Percentiles rank a stretch among this genome's conserved stretches.
Conservation (phyloP, 352 stramenopile species). For the Elongisporangium prolatum region DNA sequence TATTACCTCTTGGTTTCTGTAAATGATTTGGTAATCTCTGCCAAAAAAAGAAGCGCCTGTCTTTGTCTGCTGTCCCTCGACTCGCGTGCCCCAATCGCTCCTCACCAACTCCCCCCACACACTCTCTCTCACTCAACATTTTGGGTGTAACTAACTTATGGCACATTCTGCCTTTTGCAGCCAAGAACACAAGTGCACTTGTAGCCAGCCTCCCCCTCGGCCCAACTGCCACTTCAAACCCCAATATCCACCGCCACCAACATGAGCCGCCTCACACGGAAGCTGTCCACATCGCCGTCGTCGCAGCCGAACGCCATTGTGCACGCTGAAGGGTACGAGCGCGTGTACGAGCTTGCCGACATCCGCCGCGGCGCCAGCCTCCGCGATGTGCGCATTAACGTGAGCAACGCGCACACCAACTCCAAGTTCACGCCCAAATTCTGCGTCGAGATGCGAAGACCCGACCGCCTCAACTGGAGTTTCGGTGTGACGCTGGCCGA, state of each 20-base stretch:
- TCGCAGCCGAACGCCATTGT: not conserved
- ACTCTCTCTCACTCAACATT: not conserved
- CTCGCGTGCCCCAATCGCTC: not conserved
- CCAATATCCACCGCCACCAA: not conserved
- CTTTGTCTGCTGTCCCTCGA: not conserved
- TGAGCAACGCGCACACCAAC: conserved; percentile 42
- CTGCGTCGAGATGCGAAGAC: conserved; percentile 45
- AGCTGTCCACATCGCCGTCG: not conserved
- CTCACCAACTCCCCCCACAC: not conserved
- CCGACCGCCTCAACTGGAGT: conserved; percentile 21
- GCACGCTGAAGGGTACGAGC: conserved; percentile 7
- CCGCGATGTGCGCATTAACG: conserved; percentile 38
- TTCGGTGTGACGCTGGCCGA: conserved; percentile 36
- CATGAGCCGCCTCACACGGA: not conserved
- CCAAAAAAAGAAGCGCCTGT: not conserved
- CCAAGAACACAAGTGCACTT: not conserved
- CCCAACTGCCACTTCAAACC: not conserved
- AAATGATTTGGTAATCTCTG: not conserved
- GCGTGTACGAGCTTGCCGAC: conserved; percentile 38
- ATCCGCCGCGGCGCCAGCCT: conserved; percentile 54
- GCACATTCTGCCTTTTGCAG: not conserved
- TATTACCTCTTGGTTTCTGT: not conserved
- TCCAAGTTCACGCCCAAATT: conserved; percentile 39
- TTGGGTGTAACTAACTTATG: not conserved
- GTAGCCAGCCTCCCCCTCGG: not conserved